A percentile compares a stretch with the other conserved stretches of the same genome.
Conservation (phyloP, 2,329 filamentous ascomycete species). For the Fusarium sarcochroum region DNA sequence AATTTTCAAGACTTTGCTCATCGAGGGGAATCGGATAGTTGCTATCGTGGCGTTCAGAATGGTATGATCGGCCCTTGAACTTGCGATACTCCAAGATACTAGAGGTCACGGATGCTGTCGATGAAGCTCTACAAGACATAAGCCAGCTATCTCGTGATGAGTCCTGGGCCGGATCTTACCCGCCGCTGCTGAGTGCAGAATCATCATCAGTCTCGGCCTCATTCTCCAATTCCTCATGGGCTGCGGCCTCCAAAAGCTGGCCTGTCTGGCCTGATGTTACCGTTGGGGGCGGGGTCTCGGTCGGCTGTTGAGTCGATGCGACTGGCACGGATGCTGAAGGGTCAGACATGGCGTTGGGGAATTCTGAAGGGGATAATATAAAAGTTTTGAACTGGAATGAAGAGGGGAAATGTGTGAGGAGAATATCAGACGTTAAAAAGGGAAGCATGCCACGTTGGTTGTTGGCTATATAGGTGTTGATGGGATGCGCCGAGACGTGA, state of each 20-base stretch:
- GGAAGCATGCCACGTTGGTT: not conserved
- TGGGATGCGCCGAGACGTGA: not conserved
- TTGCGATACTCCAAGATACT: slow-evolving; percentile 29
- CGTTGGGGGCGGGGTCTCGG: not conserved
- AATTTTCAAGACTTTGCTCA: slow-evolving; percentile 16
- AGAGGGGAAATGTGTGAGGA: not conserved
- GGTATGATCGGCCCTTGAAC: slow-evolving; percentile 24
- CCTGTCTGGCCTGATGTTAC: too few species aligned
- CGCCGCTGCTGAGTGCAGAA: not conserved
- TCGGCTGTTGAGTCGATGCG: not conserved
- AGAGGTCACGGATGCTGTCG: slow-evolving; percentile 12
- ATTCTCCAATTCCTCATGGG: not conserved
- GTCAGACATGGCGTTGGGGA: not conserved
- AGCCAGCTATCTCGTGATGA: not conserved
- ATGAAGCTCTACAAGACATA: not conserved
- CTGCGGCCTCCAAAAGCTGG: not conserved
- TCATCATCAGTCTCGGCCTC: not conserved
- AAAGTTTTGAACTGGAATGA: not conserved
- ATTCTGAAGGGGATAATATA: too few species aligned
- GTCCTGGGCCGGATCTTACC: not conserved
- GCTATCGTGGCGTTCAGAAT: slow-evolving; percentile 2
- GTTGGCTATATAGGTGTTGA: not conserved
- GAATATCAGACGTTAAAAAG: not conserved
- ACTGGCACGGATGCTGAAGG: not conserved
- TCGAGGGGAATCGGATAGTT: slow-evolving; percentile 15